A percentile compares a stretch with the other conserved stretches of the same genome.
phyloP scores from a whole-genome alignment of 176 grass and related monocot species.

The Chrysopogon serrulatus region DNA sequence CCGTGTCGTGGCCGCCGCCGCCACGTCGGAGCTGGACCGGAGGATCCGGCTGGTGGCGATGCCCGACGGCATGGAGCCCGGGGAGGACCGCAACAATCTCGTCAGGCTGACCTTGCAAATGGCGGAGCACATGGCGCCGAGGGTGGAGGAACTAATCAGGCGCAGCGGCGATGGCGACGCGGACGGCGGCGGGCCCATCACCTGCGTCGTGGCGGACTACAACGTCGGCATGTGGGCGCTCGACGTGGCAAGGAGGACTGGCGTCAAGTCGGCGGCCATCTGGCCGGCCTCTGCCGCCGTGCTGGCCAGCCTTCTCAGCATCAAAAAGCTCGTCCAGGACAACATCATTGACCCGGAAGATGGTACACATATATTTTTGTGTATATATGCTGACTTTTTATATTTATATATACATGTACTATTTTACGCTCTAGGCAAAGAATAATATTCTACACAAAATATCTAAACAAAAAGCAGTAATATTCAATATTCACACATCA shows the following conservation, averaged over 20 bases:
- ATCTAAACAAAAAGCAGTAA: too few species aligned
- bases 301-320: slow-evolving; percentile 21
- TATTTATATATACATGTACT: too few species aligned
- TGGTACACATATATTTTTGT: neutral
- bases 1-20: slow-evolving; percentile 25
- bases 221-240: slow-evolving; percentile 39
- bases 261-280: slow-evolving; percentile 2
- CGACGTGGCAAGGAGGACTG: slow-evolving; percentile 6
- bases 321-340: slow-evolving; percentile 14
- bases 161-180: neutral
- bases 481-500: too few species aligned
- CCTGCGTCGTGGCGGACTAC: slow-evolving; percentile 44
- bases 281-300: slow-evolving; percentile 32
- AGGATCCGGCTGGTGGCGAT: slow-evolving; percentile 36
- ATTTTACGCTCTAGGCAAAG: too few species aligned
- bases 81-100: slow-evolving; percentile 38
- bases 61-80: slow-evolving; percentile 48
- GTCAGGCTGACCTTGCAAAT: slow-evolving; percentile 11
- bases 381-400: too few species aligned
- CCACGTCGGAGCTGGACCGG: neutral
- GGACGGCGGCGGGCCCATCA: neutral
- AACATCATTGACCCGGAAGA: slow-evolving; percentile 30
- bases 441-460: too few species aligned
- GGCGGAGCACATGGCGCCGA: slow-evolving; percentile 19
- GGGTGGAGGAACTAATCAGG: slow-evolving; percentile 31